phyloP scores from a whole-genome alignment of 2,329 filamentous ascomycete species.

The Rhexocercosporidium sp. region DNA sequence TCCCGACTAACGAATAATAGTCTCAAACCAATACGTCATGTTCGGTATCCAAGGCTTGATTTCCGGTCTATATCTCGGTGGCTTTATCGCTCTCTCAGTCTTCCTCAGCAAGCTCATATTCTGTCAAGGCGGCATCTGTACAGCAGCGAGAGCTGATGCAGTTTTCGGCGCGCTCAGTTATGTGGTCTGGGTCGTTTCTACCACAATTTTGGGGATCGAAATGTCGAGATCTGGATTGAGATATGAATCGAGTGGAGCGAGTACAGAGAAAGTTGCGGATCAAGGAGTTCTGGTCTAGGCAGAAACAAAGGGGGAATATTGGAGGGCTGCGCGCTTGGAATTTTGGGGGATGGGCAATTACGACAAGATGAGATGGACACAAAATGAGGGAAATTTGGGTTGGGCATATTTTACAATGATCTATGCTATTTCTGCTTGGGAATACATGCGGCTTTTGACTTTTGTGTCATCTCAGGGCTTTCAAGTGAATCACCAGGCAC shows the following conservation, averaged over 20 bases:
- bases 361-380: background rate
- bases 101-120: constrained; percentile 8
- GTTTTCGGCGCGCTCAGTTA: constrained; percentile 13
- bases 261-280: background rate
- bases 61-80: background rate
- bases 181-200: constrained; percentile 3
- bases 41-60: background rate
- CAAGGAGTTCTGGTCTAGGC: background rate
- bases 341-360: background rate
- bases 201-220: constrained; percentile 1
- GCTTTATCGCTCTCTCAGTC: constrained; percentile 14
- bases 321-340: background rate
- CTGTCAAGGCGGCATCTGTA: constrained; percentile 10
- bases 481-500: background rate
- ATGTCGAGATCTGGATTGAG: background rate
- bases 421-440: background rate
- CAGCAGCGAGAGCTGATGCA: constrained; percentile 10
- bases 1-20: background rate
- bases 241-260: background rate
- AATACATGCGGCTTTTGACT: too few relatives aligned
- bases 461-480: background rate
- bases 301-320: too few relatives aligned
- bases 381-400: background rate
- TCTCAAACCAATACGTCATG: background rate
- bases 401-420: background rate